Percentiles rank a stretch among this genome's conserved stretches.
phyloP scores from a whole-genome alignment of 169 alveolate genomes.

The Eimeria tenella region DNA sequence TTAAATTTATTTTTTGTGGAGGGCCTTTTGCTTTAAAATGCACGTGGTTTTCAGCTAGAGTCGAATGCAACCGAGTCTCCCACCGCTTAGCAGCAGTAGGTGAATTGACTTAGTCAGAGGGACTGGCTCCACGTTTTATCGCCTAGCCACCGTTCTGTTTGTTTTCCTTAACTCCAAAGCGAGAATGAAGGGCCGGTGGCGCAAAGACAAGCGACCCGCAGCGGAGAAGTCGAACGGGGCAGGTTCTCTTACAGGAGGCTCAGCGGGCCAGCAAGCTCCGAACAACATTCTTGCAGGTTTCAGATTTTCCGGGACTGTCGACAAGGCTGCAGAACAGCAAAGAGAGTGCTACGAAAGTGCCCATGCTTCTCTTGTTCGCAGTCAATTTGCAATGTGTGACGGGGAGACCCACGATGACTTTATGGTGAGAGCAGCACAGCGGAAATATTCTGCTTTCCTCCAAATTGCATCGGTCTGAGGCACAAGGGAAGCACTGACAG shows the following conservation, averaged over 20 bases:
- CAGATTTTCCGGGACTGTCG: background rate
- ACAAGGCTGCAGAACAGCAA: background rate
- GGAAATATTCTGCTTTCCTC: background rate
- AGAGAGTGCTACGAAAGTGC: background rate
- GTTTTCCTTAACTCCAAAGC: background rate
- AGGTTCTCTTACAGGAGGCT: background rate
- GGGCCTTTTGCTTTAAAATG: too few species aligned
- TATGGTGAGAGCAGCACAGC: slow-evolving; percentile 21
- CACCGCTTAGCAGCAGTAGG: too few species aligned
- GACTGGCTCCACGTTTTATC: too few species aligned
- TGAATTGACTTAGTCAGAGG: too few species aligned
- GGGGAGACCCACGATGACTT: slow-evolving; percentile 2
- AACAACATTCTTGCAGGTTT: background rate
- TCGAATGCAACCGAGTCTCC: too few species aligned
- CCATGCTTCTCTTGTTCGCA: slow-evolving; percentile 1
- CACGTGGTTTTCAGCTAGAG: too few species aligned
- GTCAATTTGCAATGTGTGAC: slow-evolving; percentile 70
- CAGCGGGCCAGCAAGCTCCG: background rate
- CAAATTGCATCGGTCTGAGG: background rate
- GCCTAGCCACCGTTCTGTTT: too few species aligned
- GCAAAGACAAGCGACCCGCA: slow-evolving; percentile 55
- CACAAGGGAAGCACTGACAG: background rate
- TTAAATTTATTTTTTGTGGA: too few species aligned
- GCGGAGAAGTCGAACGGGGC: background rate
- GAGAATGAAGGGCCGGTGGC: slow-evolving; percentile 70